Base-by-base conservation (phyloP, 148 eudicot species). In the Rhododendron ferrugineum region DNA sequence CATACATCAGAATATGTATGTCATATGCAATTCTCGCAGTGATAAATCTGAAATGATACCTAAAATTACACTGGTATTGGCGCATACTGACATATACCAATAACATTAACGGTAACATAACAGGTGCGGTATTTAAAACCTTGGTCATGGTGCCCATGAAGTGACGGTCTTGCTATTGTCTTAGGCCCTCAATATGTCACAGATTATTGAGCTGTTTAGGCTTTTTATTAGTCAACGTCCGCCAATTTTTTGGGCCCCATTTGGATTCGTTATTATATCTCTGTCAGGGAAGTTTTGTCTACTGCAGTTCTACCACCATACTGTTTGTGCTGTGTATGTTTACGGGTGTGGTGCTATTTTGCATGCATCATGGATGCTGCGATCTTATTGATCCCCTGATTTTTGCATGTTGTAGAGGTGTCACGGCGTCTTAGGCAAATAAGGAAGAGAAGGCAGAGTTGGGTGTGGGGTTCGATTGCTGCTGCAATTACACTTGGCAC, bases 401-500 rank as follows among this genome's bases (percentile, higher is more conserved):
- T 78, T 78, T 72, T 60, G 11, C n/a, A 49, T 86, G 58, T 49
- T 91, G 54, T 86, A 97, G 99, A 97, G 85, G 81, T 86, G 16
- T 91, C 98, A 79, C 89, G 99, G 75, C 92, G 86, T 66, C 91
- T 92, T 80, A 89, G 99, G 88, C 98, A 94, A 88, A 93, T 79
- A 84, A 92, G 91, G 89, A 95, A 92, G 89, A 93, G 85, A 89
- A 90, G 91, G 88, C 98, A 93, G 89, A 90, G 84, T 86, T 95
- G 95, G 99, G 81, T 93, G 40, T 97, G 96, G 98, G 93, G 96
- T 36, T 91, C 96, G 20, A 84, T 95, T 82, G 91, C 93, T 28
- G 88, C 93, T 85, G 90, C 93, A 82, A 88, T 95, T 46, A 90
- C 95, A 28, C 84, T 95, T 11, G 99, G 99, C 46, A 87, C 89